Percentiles rank a stretch among this genome's conserved stretches.
phyloP scores from a whole-genome alignment of 1,284 basidiomycete genomes.

The Trametes versicolor region DNA sequence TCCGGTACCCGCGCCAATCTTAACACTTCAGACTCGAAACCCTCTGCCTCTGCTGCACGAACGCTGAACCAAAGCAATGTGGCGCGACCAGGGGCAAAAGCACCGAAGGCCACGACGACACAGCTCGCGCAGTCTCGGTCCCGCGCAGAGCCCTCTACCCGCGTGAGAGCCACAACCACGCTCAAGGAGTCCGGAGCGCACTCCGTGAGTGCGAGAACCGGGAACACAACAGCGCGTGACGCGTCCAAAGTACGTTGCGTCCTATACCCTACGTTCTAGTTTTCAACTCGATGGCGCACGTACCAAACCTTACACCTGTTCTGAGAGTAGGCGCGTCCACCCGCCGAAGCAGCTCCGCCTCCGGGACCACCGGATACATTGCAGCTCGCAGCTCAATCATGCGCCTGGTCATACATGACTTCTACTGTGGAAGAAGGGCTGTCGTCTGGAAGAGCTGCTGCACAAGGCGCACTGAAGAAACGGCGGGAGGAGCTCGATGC shows the following conservation, averaged over 20 bases:
- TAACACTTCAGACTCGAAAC: constrained; percentile 16
- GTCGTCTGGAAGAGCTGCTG: constrained; percentile 15
- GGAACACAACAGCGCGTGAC: constrained; percentile 14
- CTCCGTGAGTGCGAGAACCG: constrained; percentile 20
- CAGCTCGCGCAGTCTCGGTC: constrained; percentile 24
- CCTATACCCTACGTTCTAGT: neutral
- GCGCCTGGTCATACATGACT: constrained; percentile 42
- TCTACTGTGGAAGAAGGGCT: constrained; percentile 32
- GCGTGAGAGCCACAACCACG: constrained; percentile 33
- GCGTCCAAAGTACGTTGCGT: constrained; percentile 17
- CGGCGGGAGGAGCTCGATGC: constrained; percentile 23
- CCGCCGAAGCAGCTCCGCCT: constrained; percentile 4
- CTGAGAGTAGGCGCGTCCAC: constrained; percentile 20
- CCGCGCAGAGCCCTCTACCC: constrained; percentile 24
- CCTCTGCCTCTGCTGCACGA: constrained; percentile 20
- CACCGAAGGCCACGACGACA: constrained; percentile 23
- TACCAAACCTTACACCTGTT: neutral
- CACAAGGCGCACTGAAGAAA: constrained; percentile 25
- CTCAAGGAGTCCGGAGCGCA: constrained; percentile 24
- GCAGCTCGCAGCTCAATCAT: constrained; percentile 37
- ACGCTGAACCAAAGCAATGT: constrained; percentile 20
- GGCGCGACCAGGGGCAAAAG: constrained; percentile 15
- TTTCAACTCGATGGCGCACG: neutral
- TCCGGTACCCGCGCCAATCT: constrained; percentile 28
- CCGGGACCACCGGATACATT: constrained; percentile 27